Evolutionary conservation across 2,329 filamentous ascomycete genomes (phyloP), one percentile per base, ranked within the genome.

Genomic region (Aspergillus intermedius): DNA sequence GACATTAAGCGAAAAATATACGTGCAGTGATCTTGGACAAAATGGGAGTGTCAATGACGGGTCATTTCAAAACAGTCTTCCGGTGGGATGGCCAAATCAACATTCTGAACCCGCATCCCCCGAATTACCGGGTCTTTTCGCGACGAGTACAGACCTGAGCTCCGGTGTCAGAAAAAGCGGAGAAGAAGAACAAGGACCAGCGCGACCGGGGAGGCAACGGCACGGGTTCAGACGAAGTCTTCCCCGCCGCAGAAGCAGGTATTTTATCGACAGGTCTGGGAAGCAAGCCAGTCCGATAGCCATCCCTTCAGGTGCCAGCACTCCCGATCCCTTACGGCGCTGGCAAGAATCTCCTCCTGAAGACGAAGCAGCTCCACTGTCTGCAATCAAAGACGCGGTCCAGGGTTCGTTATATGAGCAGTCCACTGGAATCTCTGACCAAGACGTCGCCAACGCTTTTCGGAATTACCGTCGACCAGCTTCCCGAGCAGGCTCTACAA

Each of bases 261-360:
- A 44, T 19, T 23, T 25, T n/a, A 44, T 44, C 12, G 9, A 44
- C n/a, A 25, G 15, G n/a, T 25, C 42, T 15, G 42, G 22, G 7
- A 8, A 13, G 17, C n/a, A 17, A 5, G 15, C n/a, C n/a, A 30
- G 21, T 15, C 42, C 42, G 21, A 17, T 28, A n/a, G 12, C 25
- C 25, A 44, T 44, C n/a, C 42, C 42, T 15, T 25, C 19, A 21
- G 12, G 12, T 13, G 13, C 6, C n/a, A 41, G 39, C 12, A n/a
- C 42, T 15, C 10, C 22, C 3, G 25, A 44, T 30, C 42, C 42
- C 17, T 9, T 44, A 12, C 10, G 25, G 10, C 22, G 42, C 3
- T 44, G 42, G 42, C 22, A 30, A 17, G 42, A 44, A 17, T 44
- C 42, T 21, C 42, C 42, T 12, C 42, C 42, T 8, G 42, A 44